Conservation (phyloP, 2,329 filamentous ascomycete species). For the Aspergillus puulaauensis region DNA sequence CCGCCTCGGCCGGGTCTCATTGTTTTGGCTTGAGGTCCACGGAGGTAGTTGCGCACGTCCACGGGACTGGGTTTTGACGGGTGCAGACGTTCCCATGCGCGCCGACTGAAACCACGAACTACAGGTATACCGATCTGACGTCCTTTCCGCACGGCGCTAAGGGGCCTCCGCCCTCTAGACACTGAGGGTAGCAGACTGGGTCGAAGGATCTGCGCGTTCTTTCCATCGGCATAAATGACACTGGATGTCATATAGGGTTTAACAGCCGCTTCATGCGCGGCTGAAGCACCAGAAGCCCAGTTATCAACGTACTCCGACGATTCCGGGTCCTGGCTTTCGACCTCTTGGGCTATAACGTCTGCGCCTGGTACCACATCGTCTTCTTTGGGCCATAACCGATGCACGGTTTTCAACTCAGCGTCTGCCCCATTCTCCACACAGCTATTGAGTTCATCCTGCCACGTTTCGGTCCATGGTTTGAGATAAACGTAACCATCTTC, state of each 20-base stretch:
- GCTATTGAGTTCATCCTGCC: conserved; percentile 85
- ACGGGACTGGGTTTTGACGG: conserved; percentile 47
- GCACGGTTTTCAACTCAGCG: conserved; percentile 87
- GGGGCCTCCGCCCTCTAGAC: conserved; percentile 77
- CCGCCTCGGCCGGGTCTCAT: conserved; percentile 23
- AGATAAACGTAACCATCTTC: conserved; percentile 88
- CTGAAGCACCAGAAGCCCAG: conserved; percentile 40
- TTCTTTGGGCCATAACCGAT: conserved; percentile 75
- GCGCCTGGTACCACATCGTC: conserved; percentile 35
- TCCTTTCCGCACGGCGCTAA: conserved; percentile 82
- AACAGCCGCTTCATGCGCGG: conserved; percentile 45
- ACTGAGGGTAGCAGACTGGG: conserved; percentile 80
- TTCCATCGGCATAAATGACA: conserved; percentile 80
- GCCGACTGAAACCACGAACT: conserved; percentile 82
- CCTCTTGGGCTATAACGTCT: conserved; percentile 29
- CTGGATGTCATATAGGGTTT: conserved; percentile 71
- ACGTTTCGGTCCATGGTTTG: conserved; percentile 85
- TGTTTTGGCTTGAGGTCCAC: conserved; percentile 37
- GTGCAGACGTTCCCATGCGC: conserved; percentile 73
- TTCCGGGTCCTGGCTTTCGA: conserved; percentile 1
- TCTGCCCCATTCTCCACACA: conserved; percentile 85
- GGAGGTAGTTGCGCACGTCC: conserved; percentile 44
- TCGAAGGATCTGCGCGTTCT: conserved; percentile 79
- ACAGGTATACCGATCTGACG: conserved; percentile 80
- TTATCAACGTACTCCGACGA: conserved; percentile 35